Base-by-base conservation (phyloP, 2,329 filamentous ascomycete species). In the Cladosporium halotolerans region DNA sequence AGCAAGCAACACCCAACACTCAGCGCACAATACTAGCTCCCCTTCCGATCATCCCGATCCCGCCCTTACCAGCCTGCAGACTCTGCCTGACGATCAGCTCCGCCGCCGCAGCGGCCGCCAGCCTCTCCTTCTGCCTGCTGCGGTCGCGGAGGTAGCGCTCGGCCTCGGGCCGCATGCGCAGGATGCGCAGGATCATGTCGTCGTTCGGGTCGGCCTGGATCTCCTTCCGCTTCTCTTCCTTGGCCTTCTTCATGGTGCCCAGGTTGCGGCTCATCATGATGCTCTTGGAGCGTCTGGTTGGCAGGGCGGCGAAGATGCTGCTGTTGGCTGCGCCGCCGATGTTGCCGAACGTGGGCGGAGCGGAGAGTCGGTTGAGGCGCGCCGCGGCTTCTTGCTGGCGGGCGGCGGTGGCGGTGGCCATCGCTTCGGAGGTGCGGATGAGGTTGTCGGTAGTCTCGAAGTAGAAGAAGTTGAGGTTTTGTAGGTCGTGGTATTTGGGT, bases 391-490 rank as follows among this genome's bases (percentile, higher is more conserved):
- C 68, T 64, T 91, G 85, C 62, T 86, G 81, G 65, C 95, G 86
- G 56, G 88, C 82, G 9, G 86, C 86, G 3, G 87, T 95, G 39
- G 90, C 89, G 2, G 88, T 85, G 3, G 91, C 92, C 88, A 99
- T 99, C 53, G 89, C 83, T 71, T 99, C 93, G 2, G 89, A 96
- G n/a, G 89, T 95, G 47, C 92, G 86, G 62, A 97, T 89, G 10
- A 99, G 80, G 62, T 88, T 91, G 57, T 95, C 88, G 1, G 90
- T 95, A 32, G 86, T 81, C 65, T 97, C 91, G 66, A 93, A 95
- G 76, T 99, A 99, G 78, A 97, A 99, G 79, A 97, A 99, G 75
- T 96, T 95, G 58, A 99, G 81, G 57, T 89, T 92, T 60, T 93
- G 89, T 51, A 99, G 82, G 70, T 99, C 93, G 75, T 96, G 91